A percentile compares a stretch with the other conserved stretches of the same genome.
Evolutionary conservation across 257 asterid genomes (phyloP).

Genomic region (Sherardia arvensis): DNA sequence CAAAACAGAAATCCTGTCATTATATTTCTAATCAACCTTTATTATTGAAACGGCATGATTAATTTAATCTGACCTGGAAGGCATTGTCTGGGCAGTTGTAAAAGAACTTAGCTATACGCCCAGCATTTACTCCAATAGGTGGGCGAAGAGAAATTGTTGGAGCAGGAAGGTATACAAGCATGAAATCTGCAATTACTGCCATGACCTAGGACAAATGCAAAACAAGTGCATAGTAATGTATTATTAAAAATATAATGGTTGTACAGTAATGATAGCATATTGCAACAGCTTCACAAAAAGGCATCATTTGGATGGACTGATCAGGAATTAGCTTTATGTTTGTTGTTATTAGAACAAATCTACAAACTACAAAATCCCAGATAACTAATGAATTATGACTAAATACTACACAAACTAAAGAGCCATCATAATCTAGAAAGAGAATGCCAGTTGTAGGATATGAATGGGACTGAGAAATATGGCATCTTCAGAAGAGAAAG

Average conservation of each 20-base stretch:
- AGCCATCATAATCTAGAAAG: neutral
- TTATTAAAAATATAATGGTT: neutral
- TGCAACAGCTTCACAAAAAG: neutral
- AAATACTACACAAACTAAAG: neutral
- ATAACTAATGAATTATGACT: neutral
- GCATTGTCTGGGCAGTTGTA: slow-evolving; percentile 86
- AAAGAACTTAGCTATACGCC: slow-evolving; percentile 70
- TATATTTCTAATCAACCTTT: neutral
- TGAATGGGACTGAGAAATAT: neutral
- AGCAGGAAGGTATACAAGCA: slow-evolving; percentile 97
- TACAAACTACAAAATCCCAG: neutral
- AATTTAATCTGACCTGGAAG: slow-evolving; percentile 44
- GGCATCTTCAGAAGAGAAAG: neutral
- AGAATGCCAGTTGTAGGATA: neutral
- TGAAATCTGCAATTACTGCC: slow-evolving; percentile 95
- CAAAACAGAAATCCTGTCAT: slow-evolving; percentile 8
- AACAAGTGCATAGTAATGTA: slow-evolving; percentile 7
- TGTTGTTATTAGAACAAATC: neutral
- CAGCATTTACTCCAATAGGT: slow-evolving; percentile 62
- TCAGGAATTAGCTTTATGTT: neutral
- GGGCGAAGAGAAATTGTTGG: slow-evolving; percentile 90
- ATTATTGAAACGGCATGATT: neutral
- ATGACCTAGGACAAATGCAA: slow-evolving; percentile 43
- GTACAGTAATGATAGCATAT: neutral
- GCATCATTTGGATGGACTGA: neutral